Percentiles rank a stretch among this genome's conserved stretches.
phyloP scores from a whole-genome alignment of 2,329 filamentous ascomycete species.

The Colletotrichum tabaci region DNA sequence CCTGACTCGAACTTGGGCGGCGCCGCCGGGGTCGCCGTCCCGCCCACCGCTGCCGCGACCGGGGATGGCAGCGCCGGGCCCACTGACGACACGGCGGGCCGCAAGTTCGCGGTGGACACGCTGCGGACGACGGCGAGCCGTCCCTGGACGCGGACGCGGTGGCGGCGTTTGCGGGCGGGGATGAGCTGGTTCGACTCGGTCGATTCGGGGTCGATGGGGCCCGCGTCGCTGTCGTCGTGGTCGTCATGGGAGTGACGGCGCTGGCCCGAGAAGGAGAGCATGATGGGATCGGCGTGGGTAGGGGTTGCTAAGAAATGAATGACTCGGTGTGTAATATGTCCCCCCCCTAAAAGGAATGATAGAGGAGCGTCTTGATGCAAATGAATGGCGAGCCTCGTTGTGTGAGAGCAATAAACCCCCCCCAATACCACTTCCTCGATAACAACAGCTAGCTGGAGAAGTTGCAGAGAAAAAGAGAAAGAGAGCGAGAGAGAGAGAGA shows the following conservation, averaged over 20 bases:
- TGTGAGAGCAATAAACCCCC: background rate
- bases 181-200: slow-evolving; percentile 52
- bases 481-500: no score
- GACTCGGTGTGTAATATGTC: background rate
- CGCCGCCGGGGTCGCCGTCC: slow-evolving; percentile 19
- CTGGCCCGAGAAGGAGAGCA: slow-evolving; percentile 26
- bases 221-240: slow-evolving; percentile 33
- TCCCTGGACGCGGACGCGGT: slow-evolving; percentile 57
- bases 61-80: slow-evolving; percentile 28
- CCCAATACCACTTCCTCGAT: background rate
- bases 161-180: slow-evolving; percentile 47
- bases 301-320: background rate
- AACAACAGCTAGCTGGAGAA: background rate
- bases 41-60: slow-evolving; percentile 7
- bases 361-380: background rate
- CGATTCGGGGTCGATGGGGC: slow-evolving; percentile 50
- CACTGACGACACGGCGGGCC: slow-evolving; percentile 26
- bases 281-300: background rate
- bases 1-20: slow-evolving; percentile 43
- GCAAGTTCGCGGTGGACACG: slow-evolving; percentile 51
- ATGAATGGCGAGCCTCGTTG: slow-evolving; percentile 21
- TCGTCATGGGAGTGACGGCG: slow-evolving; percentile 21
- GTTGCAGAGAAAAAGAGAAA: background rate
- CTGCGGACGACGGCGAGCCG: slow-evolving; percentile 53
- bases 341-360: background rate